Base-by-base conservation (phyloP, 345 rosid species). In the Gossypium anomalum region DNA sequence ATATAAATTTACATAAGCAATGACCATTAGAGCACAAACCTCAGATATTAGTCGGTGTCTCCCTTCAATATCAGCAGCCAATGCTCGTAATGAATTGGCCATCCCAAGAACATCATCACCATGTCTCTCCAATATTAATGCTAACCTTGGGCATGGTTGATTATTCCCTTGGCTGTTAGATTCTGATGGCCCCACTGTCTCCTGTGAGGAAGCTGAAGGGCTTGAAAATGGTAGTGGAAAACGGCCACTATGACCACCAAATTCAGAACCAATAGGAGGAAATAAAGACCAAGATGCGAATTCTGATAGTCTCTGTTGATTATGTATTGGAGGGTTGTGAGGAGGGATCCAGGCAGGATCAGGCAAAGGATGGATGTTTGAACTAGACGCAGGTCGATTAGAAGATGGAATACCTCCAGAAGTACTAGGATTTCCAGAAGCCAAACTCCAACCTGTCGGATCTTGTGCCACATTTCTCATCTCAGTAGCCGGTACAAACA, bases 51-150 rank as follows among this genome's bases (percentile, higher is more conserved):
- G 43, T n/a, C 43, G 64, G 64, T 60, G 64, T 27, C 64, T 60
- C 41, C 64, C 64, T 60, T 60, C 64, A 1, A 60, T 60, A 13
- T 60, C 64, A 60, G 64, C 64, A 60, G 64, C 64, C 64, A 60
- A 60, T 22, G 64, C 64, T 60, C 64, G 64, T 41, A 60, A 60
- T 27, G 64, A 60, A n/a, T 60, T 43, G 64, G 64, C 34, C 43
- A 60, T 60, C 64, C 64, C 64, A 14, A 14, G 64, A 14, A 25
- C 41, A 60, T 60, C 64, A 60, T 60, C 64, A 60, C 1, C 41
- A 11, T 60, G 41, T 60, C 64, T 60, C 41, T 60, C 64, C 64
- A 60, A 13, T 60, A 60, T 2, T 19, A 60, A 60, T 60, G 64
- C 41, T 12, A 25, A 25, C 41, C 64, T 60, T 25, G 43, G 64